phyloP scores from a whole-genome alignment of 176 grass and related monocot species.

The Olyra latifolia region DNA sequence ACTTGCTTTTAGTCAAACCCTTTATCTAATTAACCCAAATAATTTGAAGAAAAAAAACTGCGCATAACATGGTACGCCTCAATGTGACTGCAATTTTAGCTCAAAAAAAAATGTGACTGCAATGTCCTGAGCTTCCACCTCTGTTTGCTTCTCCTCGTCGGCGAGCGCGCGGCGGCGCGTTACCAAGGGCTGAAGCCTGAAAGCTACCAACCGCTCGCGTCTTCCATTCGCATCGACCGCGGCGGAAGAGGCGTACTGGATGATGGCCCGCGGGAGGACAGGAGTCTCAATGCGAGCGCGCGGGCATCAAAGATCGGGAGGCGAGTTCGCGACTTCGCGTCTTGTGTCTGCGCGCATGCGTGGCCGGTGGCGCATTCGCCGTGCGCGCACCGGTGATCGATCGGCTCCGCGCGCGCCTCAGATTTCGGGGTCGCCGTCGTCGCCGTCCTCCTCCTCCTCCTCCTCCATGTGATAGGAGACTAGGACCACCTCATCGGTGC shows the following conservation, averaged over 20 bases:
- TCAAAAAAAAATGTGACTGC: too few relatives aligned
- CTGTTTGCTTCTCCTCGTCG: neutral
- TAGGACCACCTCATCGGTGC: slow-evolving; percentile 48
- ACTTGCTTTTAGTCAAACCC: too few relatives aligned
- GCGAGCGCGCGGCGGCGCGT: slow-evolving; percentile 16
- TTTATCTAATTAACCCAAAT: too few relatives aligned
- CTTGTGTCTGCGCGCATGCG: too few relatives aligned
- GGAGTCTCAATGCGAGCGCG: slow-evolving; percentile 26
- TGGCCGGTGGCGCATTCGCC: slow-evolving; percentile 30
- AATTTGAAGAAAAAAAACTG: too few relatives aligned
- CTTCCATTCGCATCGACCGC: slow-evolving; percentile 4
- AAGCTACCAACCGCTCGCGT: neutral
- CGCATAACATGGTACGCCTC: too few relatives aligned
- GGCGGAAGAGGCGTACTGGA: neutral
- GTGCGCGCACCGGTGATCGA: too few relatives aligned
- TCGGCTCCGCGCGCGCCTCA: neutral
- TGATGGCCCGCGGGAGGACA: neutral
- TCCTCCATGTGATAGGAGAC: slow-evolving; percentile 13
- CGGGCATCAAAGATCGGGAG: neutral
- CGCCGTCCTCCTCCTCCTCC: too few relatives aligned
- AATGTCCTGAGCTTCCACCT: neutral
- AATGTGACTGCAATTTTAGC: too few relatives aligned
- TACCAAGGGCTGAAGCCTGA: neutral
- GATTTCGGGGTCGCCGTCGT: neutral
- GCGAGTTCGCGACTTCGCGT: neutral